Conservation (phyloP, 2,329 filamentous ascomycete genomes). For the Sporothrix mexicana region DNA sequence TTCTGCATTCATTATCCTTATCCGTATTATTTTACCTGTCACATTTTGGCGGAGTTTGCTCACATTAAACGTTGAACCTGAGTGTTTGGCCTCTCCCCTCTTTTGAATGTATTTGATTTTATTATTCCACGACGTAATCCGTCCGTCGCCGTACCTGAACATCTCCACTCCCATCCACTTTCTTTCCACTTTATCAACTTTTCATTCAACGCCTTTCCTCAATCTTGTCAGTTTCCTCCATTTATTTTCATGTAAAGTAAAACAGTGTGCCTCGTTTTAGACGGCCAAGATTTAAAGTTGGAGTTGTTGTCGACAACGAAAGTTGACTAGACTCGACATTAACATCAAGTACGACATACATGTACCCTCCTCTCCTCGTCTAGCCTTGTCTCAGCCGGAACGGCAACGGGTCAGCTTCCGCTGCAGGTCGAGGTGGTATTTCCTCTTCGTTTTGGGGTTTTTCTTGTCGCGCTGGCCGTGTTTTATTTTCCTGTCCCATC, state of each 20-base stretch:
- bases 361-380: no score
- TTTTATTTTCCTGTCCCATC: not conserved
- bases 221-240: not conserved
- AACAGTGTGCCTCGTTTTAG: not conserved
- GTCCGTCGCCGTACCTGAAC: not conserved
- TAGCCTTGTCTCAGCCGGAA: not conserved
- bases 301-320: no score
- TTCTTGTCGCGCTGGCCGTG: not conserved
- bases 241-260: not conserved
- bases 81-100: not conserved
- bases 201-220: not conserved
- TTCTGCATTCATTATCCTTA: no score
- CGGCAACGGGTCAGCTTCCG: not conserved
- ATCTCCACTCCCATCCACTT: not conserved
- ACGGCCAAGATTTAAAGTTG: not conserved
- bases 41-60: not conserved
- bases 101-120: not conserved
- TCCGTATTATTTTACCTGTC: not conserved
- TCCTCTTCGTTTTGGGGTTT: no score
- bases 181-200: not conserved
- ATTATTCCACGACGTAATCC: not conserved
- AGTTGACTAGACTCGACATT: no score
- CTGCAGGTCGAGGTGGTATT: constrained; percentile 14
- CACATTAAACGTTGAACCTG: not conserved
- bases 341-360: not conserved